phyloP scores from a whole-genome alignment of 2,329 filamentous ascomycete species.

The Apiospora koreana region DNA sequence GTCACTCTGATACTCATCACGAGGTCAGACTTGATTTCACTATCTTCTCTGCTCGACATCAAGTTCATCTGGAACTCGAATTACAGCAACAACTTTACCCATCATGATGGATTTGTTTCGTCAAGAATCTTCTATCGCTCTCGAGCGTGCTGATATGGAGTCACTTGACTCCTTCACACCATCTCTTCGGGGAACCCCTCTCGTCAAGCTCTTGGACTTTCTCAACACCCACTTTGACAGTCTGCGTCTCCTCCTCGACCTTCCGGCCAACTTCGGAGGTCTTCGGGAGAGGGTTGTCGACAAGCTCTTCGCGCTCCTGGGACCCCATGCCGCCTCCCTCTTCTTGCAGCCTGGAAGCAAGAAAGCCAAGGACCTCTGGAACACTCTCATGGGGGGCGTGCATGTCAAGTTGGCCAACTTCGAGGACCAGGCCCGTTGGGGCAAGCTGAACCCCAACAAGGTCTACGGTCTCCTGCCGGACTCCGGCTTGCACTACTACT shows the following conservation, averaged over 20 bases:
- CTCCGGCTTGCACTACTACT: background rate
- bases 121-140: background rate
- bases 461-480: background rate
- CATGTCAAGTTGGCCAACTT: background rate
- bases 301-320: background rate
- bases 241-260: background rate
- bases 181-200: background rate
- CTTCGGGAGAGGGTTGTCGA: background rate
- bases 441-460: background rate
- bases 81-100: background rate
- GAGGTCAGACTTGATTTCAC: background rate
- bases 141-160: background rate
- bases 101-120: background rate
- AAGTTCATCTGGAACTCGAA: background rate
- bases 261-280: background rate
- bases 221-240: background rate
- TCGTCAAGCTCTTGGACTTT: background rate
- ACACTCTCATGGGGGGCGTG: background rate
- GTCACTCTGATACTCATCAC: background rate
- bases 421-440: background rate
- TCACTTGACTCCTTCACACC: background rate
- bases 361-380: background rate
- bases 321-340: background rate
- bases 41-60: background rate
- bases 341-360: background rate